Conservation (phyloP, 73 alveolate species). For the Stentor coeruleus region DNA sequence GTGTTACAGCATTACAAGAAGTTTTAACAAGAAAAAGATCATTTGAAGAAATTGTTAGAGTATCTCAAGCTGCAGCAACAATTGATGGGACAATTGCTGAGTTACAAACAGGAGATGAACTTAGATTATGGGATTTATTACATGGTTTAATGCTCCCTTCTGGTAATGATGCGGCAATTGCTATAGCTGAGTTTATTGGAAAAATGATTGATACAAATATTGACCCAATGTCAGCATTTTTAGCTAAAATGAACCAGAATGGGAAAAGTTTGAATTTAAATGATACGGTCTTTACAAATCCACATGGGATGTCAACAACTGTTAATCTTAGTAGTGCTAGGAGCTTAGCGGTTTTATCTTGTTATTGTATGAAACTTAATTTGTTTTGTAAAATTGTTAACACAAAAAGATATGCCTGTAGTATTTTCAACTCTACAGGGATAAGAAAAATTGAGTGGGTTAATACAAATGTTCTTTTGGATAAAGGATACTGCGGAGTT, state of each 20-base stretch:
- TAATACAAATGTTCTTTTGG: conserved; percentile 58
- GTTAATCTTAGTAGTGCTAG: conserved; percentile 58
- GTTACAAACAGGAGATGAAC: conserved; percentile 46
- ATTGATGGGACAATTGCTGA: conserved; percentile 63
- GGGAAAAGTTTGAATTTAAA: conserved; percentile 44
- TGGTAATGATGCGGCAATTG: conserved; percentile 77
- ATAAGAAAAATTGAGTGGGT: conserved; percentile 42
- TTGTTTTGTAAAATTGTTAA: conserved; percentile 37
- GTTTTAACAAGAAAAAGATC: conserved; percentile 34
- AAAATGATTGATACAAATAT: conserved; percentile 31
- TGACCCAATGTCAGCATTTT: conserved; percentile 41
- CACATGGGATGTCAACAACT: conserved; percentile 71
- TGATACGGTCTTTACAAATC: conserved; percentile 63
- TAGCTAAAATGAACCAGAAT: conserved; percentile 58
- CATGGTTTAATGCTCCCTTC: conserved; percentile 76
- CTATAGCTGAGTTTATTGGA: conserved; percentile 63
- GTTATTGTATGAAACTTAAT: conserved; percentile 37
- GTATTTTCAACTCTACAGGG: not conserved
- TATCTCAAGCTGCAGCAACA: conserved; percentile 33
- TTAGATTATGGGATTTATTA: conserved; percentile 52
- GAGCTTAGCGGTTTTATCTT: conserved; percentile 53
- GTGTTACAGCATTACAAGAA: conserved; percentile 35
- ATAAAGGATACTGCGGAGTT: conserved; percentile 71
- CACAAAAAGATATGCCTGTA: conserved; percentile 37
- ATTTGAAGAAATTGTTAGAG: conserved; percentile 38